Percentiles rank a stretch among this genome's conserved stretches.
phyloP scores from a whole-genome alignment of 2,329 filamentous ascomycete species.

The Neopestalotiopsis rosae region DNA sequence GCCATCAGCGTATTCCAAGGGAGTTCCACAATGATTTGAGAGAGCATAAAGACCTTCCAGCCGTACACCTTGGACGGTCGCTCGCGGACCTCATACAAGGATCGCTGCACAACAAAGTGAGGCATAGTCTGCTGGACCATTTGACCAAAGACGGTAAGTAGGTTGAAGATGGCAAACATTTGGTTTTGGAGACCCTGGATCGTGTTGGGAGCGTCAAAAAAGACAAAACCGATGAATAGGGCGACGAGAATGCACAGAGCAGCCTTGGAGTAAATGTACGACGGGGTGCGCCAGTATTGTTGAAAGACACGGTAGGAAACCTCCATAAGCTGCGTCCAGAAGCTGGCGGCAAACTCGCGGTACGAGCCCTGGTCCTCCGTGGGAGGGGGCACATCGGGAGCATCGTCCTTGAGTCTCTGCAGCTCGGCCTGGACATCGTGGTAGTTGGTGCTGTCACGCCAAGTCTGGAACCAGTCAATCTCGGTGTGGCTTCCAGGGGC shows the following conservation, averaged over 20 bases:
- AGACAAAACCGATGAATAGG: constrained; percentile 81
- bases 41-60: constrained; percentile 82
- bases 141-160: constrained; percentile 79
- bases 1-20: constrained; percentile 80
- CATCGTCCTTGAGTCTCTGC: constrained; percentile 58
- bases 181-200: constrained; percentile 81
- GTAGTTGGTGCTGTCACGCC: constrained; percentile 41
- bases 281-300: constrained; percentile 83
- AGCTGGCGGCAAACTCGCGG: constrained; percentile 81
- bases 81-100: constrained; percentile 82
- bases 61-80: constrained; percentile 80
- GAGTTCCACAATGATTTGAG: constrained; percentile 81
- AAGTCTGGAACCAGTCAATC: constrained; percentile 65
- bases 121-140: constrained; percentile 81
- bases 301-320: constrained; percentile 75
- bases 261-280: constrained; percentile 78
- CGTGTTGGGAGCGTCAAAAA: constrained; percentile 72
- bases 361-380: constrained; percentile 51
- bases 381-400: constrained; percentile 35
- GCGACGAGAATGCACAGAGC: constrained; percentile 62
- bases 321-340: constrained; percentile 66
- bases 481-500: constrained; percentile 66
- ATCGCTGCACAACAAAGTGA: constrained; percentile 78
- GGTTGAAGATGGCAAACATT: constrained; percentile 82
- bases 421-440: constrained; percentile 58